These are phyloP conservation scores for Inonotus hispidus DNA, from an alignment of 1,284 basidiomycete species.

Conservation along the genomic window DNA sequence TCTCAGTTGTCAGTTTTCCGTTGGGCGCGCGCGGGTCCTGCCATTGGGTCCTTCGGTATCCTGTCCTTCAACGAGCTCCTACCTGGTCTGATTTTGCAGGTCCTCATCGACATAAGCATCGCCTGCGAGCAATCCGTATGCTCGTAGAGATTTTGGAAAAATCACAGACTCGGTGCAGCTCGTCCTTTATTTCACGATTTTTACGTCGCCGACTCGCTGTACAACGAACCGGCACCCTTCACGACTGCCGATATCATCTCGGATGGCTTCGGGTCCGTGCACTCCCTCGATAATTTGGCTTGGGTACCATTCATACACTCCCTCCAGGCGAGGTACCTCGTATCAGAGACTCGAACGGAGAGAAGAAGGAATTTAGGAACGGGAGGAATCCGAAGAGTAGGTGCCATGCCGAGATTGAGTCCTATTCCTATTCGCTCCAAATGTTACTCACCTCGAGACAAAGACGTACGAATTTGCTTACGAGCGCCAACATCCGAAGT, in stretches of 20 bases:
- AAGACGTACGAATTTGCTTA: conserved; percentile 88
- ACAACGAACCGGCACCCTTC: conserved; percentile 88
- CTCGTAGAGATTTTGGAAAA: conserved; percentile 55
- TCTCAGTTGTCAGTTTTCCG: conserved; percentile 34
- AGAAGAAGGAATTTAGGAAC: conserved; percentile 95
- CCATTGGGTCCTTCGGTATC: conserved; percentile 85
- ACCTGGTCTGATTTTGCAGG: conserved; percentile 95
- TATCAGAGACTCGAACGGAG: conserved; percentile 81
- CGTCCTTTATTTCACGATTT: conserved; percentile 83
- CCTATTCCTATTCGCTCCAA: too few relatives aligned
- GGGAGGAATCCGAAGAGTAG: conserved; percentile 90
- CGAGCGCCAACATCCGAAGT: conserved; percentile 91
- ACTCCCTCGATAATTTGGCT: conserved; percentile 86
- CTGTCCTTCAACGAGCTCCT: conserved; percentile 97
- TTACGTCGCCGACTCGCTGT: conserved; percentile 85
- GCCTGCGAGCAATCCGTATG: conserved; percentile 86
- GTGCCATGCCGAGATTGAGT: conserved; percentile 19
- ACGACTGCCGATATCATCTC: conserved; percentile 98
- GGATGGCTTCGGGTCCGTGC: conserved; percentile 99
- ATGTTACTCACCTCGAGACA: conserved; percentile 81
- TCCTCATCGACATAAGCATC: conserved; percentile 87
- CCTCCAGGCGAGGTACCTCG: conserved; percentile 92
- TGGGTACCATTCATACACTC: conserved; percentile 97
- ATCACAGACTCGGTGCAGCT: conserved; percentile 93
- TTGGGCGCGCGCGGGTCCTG: conserved; percentile 92